Conservation (phyloP, 139 green algal genomes). For the Chlorella vulgaris region DNA sequence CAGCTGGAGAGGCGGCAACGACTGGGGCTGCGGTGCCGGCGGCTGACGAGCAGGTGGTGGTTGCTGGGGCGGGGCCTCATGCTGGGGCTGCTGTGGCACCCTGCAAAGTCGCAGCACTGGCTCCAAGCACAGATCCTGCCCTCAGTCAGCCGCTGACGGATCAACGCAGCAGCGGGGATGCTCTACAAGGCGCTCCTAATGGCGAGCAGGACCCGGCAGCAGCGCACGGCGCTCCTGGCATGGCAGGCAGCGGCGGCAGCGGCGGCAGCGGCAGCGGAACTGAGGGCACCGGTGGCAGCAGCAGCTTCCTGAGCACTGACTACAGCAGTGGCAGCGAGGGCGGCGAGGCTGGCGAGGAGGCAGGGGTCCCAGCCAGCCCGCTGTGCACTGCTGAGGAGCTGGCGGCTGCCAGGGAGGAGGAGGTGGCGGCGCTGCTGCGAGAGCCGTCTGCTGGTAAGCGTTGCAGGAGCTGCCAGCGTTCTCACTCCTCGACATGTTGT, state of each 20-base stretch:
- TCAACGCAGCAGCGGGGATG: neutral
- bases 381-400: slow-evolving; percentile 10
- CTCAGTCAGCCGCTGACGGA: too few relatives aligned
- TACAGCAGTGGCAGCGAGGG: neutral
- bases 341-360: slow-evolving; percentile 4
- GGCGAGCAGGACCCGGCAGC: too few relatives aligned
- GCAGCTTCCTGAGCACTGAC: neutral
- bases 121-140: neutral
- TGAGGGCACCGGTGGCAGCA: neutral
- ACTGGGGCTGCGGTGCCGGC: neutral
- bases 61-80: neutral
- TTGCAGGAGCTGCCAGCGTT: neutral
- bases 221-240: neutral
- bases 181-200: too few relatives aligned
- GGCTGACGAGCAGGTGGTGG: neutral
- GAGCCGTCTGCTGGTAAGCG: neutral
- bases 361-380: slow-evolving; percentile 7
- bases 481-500: too few relatives aligned
- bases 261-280: neutral
- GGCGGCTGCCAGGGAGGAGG: slow-evolving; percentile 1
- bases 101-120: neutral
- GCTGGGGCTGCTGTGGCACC: neutral
- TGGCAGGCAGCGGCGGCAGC: neutral
- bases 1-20: neutral
- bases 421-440: neutral